phyloP scores from a whole-genome alignment of 495 filamentous ascomycete genomes.

The Podospora appendiculata region DNA sequence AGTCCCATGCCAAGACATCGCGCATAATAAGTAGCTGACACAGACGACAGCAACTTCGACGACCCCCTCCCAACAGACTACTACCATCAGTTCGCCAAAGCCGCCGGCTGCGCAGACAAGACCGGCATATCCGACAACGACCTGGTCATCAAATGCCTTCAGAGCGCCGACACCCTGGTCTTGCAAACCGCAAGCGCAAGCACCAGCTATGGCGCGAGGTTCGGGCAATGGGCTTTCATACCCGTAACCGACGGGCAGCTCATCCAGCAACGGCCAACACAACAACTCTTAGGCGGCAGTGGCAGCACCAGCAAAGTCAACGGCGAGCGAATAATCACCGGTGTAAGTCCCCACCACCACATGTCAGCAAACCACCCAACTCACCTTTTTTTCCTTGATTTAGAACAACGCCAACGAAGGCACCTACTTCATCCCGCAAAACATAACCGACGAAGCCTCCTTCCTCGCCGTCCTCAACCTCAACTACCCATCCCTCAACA shows the following conservation, averaged over 20 bases:
- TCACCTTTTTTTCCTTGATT: neutral
- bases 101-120: constrained; percentile 40
- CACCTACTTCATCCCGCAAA: constrained; percentile 40
- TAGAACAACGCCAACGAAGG: constrained; percentile 22
- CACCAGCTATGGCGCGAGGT: constrained; percentile 36
- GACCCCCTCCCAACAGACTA: constrained; percentile 41
- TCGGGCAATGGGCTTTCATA: constrained; percentile 49
- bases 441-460: constrained; percentile 36
- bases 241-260: constrained; percentile 57
- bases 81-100: constrained; percentile 49
- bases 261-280: constrained; percentile 44
- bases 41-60: constrained; percentile 33
- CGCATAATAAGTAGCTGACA: too few species aligned
- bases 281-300: constrained; percentile 42
- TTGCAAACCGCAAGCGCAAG: constrained; percentile 50
- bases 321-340: constrained; percentile 14
- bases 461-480: constrained; percentile 37
- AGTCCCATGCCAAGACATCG: too few species aligned
- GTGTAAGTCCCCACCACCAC: neutral
- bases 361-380: neutral
- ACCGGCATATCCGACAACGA: constrained; percentile 7
- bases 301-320: constrained; percentile 20
- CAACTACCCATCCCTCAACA: constrained; percentile 43
- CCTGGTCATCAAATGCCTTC: constrained; percentile 23
- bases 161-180: constrained; percentile 32